Evolutionary conservation across 352 stramenopile species (phyloP), one percentile per base, ranked within the genome.

Genomic region (Aphanomyces cochlioides): DNA sequence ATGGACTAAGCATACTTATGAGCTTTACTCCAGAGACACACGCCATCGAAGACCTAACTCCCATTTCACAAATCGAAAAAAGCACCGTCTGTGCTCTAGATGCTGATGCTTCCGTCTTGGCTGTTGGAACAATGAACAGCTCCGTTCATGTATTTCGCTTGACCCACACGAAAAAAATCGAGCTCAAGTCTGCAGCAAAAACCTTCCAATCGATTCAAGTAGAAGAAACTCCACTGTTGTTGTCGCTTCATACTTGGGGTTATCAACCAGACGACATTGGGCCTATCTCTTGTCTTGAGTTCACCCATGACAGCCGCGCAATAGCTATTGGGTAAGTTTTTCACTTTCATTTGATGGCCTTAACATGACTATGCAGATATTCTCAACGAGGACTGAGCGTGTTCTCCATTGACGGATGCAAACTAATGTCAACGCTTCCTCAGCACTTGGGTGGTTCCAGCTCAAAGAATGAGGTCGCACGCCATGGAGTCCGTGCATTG

Each of bases 381-480:
- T 84, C 78, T 38, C 64, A 81, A n/a, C 82, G 87, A 7, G 87
- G 87, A 1, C 90, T 93, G 54, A 83, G 81, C 1, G 75, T 95
- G 5, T 95, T 93, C 60, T 90, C 87, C 2, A 84, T 75, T 3
- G 87, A 95, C 56, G 85, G 85, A 3, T 92, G 84, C 67, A 83
- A 87, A 0, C 75, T 95, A 50, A 92, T 95, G 84, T 92, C 87
- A 43, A 92, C 75, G 56, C 74, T 95, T 38, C 85, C 87, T 0
- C 85, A 92, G 43, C 85, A 95, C 67, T 4, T n/a, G n/a, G 50
- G 50, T n/a, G 54, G 13, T 10, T 19, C 8, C 15, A 8, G 36
- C 19, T 64, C 34, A 39, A 45, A 65, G 12, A 92, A 90, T 58
- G 87, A 95, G 63, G 61, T 84, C 8, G 90, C 83, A 41, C 61